Evolutionary conservation across 768 basidiomycete genomes (phyloP), one percentile per base, ranked within the genome.

Genomic region (Nidularia sp.): DNA sequence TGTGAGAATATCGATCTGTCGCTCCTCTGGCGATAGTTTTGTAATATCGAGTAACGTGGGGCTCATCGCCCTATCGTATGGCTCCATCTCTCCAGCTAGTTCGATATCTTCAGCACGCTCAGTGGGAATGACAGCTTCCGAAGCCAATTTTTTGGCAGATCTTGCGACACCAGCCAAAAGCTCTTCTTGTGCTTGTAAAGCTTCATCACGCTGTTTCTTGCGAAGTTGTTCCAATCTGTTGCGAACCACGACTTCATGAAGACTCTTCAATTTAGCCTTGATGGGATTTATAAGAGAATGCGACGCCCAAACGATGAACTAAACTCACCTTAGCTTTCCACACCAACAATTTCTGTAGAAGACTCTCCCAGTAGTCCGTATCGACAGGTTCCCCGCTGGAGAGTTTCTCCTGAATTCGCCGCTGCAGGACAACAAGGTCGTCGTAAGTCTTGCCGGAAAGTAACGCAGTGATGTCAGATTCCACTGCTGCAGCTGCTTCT

Each of bases 171-270:
- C 90, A 33, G 90, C 88, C 50, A 90, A 76, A 43, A 90, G 73
- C 63, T 99, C 96, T 66, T 93, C 88, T 61, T 97, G 93, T 0
- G 94, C 93, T 59, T 90, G 90, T 46, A 95, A 66, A 2, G 97
- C 97, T 66, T 98, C 97, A 61, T 98, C 96, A 53, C 97, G 81
- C 69, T 99, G 97, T 48, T 88, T 83, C 67, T 94, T 94, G 50
- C 97, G 90, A 48, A 99, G 83, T 61, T 98, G 94, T 62, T 98
- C 97, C 10, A 99, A 75, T 42, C 97, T 83, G 65, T 99, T 99
- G 52, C 91, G 86, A 49, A 99, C 91, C 8, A 98, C 95, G 31
- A 98, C 89, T 73, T 98, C 94, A 62, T 99, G 97, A 49, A 98
- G 76, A 60, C 78, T 81, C 66, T 92, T 91, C 39, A 99, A 78